Conservation (phyloP, 140 eudicot species). For the Artemisia princeps region DNA sequence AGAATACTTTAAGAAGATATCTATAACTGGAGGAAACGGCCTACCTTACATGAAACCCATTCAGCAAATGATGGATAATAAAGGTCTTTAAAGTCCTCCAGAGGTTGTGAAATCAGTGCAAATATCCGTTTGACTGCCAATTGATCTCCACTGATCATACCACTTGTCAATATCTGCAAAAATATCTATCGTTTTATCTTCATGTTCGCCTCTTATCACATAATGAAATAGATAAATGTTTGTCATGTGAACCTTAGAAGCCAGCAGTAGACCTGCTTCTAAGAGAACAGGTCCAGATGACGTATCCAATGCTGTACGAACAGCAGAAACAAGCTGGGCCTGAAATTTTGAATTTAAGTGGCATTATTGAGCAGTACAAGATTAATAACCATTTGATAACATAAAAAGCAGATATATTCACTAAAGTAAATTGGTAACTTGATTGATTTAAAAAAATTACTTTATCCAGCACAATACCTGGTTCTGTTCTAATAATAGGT, state of each 20-base stretch:
- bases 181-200: conserved; percentile 20
- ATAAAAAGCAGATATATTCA: background rate
- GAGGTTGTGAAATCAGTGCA: conserved; percentile 82
- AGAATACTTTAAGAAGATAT: background rate
- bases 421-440: background rate
- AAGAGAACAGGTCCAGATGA: conserved; percentile 77
- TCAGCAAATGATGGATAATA: conserved; percentile 96
- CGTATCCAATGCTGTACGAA: conserved; percentile 81
- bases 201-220: conserved; percentile 16
- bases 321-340: conserved; percentile 96
- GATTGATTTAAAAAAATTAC: background rate
- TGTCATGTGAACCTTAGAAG: conserved; percentile 63
- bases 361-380: conserved; percentile 6
- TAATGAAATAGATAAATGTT: conserved; percentile 5
- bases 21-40: conserved; percentile 14
- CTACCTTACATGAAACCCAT: conserved; percentile 98
- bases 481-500: conserved; percentile 76
- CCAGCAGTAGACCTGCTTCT: conserved; percentile 93
- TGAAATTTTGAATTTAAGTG: conserved; percentile 22
- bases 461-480: conserved; percentile 44
- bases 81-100: conserved; percentile 79
- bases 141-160: conserved; percentile 84
- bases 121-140: conserved; percentile 79
- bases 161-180: conserved; percentile 82
- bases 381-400: background rate